These are phyloP conservation scores for Penicillium sp. DNA, from an alignment of 2,329 filamentous ascomycete genomes.

Conservation along the genomic window DNA sequence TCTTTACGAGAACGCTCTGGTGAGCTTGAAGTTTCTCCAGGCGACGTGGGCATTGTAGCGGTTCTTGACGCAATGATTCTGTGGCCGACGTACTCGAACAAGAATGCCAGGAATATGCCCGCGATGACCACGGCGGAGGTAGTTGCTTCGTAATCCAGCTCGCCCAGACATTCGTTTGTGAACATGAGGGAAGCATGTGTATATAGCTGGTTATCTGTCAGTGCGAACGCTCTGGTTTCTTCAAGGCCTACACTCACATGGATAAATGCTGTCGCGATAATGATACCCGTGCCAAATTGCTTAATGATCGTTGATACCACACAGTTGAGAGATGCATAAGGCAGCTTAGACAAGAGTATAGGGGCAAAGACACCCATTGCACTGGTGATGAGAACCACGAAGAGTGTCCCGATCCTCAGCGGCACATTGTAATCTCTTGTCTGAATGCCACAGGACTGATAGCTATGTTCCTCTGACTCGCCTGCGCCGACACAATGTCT, in stretches of 20 bases:
- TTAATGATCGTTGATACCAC: conserved; percentile 65
- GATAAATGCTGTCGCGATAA: conserved; percentile 43
- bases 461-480: conserved; percentile 43
- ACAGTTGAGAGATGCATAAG: conserved; percentile 52
- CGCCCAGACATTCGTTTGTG: conserved; percentile 66
- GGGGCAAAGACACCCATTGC: conserved; percentile 69
- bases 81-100: conserved; percentile 68
- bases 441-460: conserved; percentile 48
- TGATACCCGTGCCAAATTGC: conserved; percentile 53
- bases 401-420: conserved; percentile 70
- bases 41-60: conserved; percentile 19
- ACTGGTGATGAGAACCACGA: conserved; percentile 70
- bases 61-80: conserved; percentile 51
- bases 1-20: conserved; percentile 7
- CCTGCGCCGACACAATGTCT: conserved; percentile 58
- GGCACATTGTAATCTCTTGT: conserved; percentile 66
- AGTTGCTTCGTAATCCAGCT: conserved; percentile 67
- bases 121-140: conserved; percentile 73
- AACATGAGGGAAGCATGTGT: conserved; percentile 76
- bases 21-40: conserved; percentile 1
- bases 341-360: conserved; percentile 62
- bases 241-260: conserved; percentile 31
- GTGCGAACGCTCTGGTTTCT: too few relatives aligned
- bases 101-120: conserved; percentile 70
- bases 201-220: conserved; percentile 57